Evolutionary conservation across 2,329 filamentous ascomycete genomes (phyloP), one percentile per base, ranked within the genome.

Genomic region (Plectosphaerella cucumerina): DNA sequence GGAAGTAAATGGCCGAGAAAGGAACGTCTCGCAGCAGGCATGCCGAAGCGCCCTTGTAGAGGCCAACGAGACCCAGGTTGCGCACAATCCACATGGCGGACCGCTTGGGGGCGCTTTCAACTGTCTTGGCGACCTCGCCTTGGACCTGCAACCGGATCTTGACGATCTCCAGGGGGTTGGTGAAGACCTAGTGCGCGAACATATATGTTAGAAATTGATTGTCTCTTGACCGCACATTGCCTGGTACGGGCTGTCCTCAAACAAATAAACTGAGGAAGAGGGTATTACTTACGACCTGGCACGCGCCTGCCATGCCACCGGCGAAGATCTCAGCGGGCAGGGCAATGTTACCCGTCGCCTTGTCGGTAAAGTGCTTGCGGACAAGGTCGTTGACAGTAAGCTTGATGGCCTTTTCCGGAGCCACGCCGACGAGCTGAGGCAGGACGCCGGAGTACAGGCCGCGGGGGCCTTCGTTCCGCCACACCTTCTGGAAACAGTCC

Each of bases 331-430:
- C 94, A 55, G 85, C 76, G 26, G 76, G 73, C 60, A 83, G 71
- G 64, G 76, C 79, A 63, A 99, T 96, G 53, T 82, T 75, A 47
- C 88, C 87, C n/a, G 39, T 18, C 41, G 81, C 84, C 56, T 90
- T 81, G 62, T 90, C 85, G 4, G 86, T 88, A 63, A 92, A 86
- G 58, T 81, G 78, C 9, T 81, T 79, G 64, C 94, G 86, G 20
- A 95, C 90, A 50, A 99, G 73, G 66, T 99, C 94, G 71, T 99
- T 99, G 63, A 99, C 92, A 0, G 94, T 99, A 56, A 99, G 83
- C 77, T 99, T 99, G 75, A 99, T 99, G 60, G 94, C 94, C 78
- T 99, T 99, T 70, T 99, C 94, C 2, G 94, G 94, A n/a, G 94
- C 94, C 44, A 99, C 94, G 69, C 94, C 94, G 56, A 99, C 90